Conservation (phyloP, 2,329 filamentous ascomycete species). For the Colletotrichum tofieldiae region DNA sequence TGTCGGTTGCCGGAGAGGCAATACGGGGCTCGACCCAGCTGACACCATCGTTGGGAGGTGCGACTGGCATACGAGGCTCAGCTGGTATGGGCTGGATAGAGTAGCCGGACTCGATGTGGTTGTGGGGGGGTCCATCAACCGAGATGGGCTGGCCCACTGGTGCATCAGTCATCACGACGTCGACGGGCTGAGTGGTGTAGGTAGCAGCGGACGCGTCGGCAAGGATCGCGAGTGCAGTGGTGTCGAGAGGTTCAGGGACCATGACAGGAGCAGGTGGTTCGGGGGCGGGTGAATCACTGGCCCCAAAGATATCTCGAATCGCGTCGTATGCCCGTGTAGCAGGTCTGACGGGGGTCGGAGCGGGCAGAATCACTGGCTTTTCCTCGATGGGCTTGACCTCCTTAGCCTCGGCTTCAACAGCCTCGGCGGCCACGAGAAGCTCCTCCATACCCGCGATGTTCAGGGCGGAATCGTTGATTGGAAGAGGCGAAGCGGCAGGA, state of each 20-base stretch:
- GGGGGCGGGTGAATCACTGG: conserved; percentile 45
- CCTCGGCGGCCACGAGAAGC: conserved; percentile 33
- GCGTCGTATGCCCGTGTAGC: conserved; percentile 49
- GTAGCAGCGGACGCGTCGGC: conserved; percentile 30
- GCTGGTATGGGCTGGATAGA: conserved; percentile 18
- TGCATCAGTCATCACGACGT: conserved; percentile 28
- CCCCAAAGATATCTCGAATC: conserved; percentile 58
- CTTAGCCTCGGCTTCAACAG: conserved; percentile 30
- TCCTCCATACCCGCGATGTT: conserved; percentile 38
- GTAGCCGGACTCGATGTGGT: conserved; percentile 35
- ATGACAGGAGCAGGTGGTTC: conserved; percentile 36
- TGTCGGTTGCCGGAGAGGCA: conserved; percentile 28
- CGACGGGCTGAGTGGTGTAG: conserved; percentile 22
- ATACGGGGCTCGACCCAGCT: conserved; percentile 36
- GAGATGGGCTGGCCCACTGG: conserved; percentile 13
- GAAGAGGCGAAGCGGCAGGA: conserved; percentile 40
- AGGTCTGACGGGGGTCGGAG: conserved; percentile 38
- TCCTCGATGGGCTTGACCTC: conserved; percentile 20
- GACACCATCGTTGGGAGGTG: conserved; percentile 18
- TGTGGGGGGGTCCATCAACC: conserved; percentile 21
- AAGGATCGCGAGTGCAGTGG: conserved; percentile 28
- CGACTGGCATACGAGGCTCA: conserved; percentile 22
- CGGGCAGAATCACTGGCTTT: conserved; percentile 29
- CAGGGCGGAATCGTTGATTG: conserved; percentile 33
- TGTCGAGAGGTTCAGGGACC: conserved; percentile 23